These are phyloP conservation scores for Hypholoma sublateritium DNA, from an alignment of 768 basidiomycete species.

Conservation along the genomic window DNA sequence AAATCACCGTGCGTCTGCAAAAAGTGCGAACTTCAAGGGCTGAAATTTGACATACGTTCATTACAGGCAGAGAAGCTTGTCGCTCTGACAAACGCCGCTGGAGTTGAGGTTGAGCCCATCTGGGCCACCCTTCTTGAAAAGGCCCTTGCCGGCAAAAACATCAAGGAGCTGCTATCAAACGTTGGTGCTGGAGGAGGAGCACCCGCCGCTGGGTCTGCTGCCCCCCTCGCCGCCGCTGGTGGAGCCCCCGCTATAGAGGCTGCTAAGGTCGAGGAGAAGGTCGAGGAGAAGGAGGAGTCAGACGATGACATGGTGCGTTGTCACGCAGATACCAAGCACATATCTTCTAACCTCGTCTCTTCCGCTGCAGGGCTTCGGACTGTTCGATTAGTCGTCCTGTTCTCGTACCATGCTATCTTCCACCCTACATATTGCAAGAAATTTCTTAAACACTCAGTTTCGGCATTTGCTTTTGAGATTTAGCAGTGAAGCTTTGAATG, in stretches of 20 bases:
- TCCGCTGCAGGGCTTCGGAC: constrained; percentile 79
- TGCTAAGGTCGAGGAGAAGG: constrained; percentile 79
- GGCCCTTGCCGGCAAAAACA: constrained; percentile 96
- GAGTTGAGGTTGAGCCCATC: constrained; percentile 89
- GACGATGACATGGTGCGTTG: constrained; percentile 84
- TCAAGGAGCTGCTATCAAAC: constrained; percentile 93
- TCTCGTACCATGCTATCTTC: constrained; percentile 11
- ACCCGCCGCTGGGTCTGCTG: constrained; percentile 63
- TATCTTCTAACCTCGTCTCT: neutral
- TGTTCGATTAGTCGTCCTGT: constrained; percentile 75
- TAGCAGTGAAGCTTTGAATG: neutral
- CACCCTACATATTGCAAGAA: constrained; percentile 16
- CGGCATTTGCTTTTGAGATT: too few species aligned
- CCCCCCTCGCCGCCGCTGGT: constrained; percentile 55
- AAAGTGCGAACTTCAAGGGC: constrained; percentile 5
- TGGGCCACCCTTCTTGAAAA: constrained; percentile 98
- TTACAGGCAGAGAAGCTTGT: constrained; percentile 87
- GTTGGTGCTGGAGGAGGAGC: constrained; percentile 92
- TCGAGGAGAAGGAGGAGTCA: constrained; percentile 87
- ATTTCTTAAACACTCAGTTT: constrained; percentile 14
- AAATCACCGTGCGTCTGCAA: constrained; percentile 83
- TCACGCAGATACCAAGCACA: too few species aligned
- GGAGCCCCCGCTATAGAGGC: constrained; percentile 70
- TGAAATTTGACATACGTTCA: constrained; percentile 9
- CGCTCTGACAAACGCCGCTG: constrained; percentile 81